Evolutionary conservation across 2,329 filamentous ascomycete species (phyloP).

Genomic region (Xylariaceae sp.): DNA sequence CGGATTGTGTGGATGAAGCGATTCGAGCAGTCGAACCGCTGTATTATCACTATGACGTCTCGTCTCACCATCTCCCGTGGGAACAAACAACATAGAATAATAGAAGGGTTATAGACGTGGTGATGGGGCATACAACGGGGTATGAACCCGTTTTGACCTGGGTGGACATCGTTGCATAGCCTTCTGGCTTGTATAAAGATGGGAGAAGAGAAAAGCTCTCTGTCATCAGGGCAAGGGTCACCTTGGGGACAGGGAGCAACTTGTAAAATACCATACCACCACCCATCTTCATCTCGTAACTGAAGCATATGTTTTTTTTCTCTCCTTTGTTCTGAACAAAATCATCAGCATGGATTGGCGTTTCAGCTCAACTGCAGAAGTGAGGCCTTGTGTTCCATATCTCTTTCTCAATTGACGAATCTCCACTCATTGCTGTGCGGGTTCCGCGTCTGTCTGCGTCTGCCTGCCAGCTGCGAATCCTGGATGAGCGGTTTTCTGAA

Average conservation of each 20-base stretch:
- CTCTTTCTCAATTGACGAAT: slow-evolving; percentile 2
- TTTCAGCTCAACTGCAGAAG: slow-evolving; percentile 4
- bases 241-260: slow-evolving; percentile 6
- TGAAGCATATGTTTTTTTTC: slow-evolving; percentile 11
- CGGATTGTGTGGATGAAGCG: slow-evolving; percentile 26
- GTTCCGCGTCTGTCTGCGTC: too few species aligned
- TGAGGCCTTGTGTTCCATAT: slow-evolving; percentile 5
- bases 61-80: slow-evolving; percentile 27
- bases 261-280: slow-evolving; percentile 18
- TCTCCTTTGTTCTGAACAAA: slow-evolving; percentile 11
- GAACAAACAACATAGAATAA: slow-evolving; percentile 33
- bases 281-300: slow-evolving; percentile 11
- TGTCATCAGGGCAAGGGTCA: slow-evolving; percentile 4
- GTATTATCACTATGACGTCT: slow-evolving; percentile 18
- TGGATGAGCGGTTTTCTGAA: slow-evolving; percentile 12
- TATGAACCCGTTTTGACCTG: slow-evolving; percentile 18
- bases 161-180: slow-evolving; percentile 27
- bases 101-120: slow-evolving; percentile 30
- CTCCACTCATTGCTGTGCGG: too few species aligned
- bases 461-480: too few species aligned
- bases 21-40: slow-evolving; percentile 21
- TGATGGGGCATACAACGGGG: slow-evolving; percentile 19
- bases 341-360: slow-evolving; percentile 9
- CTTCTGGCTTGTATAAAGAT: slow-evolving; percentile 31
- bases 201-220: slow-evolving; percentile 24